phyloP scores from a whole-genome alignment of 345 rosid genomes.

The Anastatica hierochuntica region DNA sequence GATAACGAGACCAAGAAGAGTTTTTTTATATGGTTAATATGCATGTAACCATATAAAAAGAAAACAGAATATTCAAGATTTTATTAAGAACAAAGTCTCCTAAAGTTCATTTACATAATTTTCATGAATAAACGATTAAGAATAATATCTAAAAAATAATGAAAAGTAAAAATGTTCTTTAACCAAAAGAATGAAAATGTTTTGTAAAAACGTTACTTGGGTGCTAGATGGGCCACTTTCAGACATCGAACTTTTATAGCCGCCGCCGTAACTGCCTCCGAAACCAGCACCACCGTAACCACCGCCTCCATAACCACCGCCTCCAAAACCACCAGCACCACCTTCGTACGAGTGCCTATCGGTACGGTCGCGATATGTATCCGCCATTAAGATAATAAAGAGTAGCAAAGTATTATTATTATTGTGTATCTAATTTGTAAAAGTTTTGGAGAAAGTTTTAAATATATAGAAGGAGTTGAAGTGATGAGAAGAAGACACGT shows the following conservation, averaged over 20 bases:
- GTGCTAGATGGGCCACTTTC: conserved; percentile 23
- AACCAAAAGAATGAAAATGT: no score
- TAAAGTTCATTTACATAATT: no score
- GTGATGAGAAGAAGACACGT: conserved; percentile 25
- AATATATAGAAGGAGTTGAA: conserved; percentile 12
- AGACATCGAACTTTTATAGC: conserved; percentile 21
- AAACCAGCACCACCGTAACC: neutral
- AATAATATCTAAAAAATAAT: neutral
- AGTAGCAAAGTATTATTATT: neutral
- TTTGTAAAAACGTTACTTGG: conserved; percentile 13
- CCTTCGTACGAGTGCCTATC: conserved; percentile 29
- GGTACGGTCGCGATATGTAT: conserved; percentile 23
- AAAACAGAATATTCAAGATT: neutral
- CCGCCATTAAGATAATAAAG: conserved; percentile 16
- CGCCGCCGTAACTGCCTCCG: neutral
- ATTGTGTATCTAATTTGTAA: neutral
- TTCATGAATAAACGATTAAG: no score
- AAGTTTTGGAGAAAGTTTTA: neutral
- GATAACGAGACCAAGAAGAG: neutral
- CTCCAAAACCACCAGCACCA: no score
- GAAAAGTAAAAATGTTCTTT: neutral
- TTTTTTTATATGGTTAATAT: no score
- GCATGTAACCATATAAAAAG: neutral
- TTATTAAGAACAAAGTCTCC: no score
- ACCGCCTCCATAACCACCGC: conserved; percentile 21